Conservation (phyloP, 495 filamentous ascomycete species). For the Tuber calosporum region DNA sequence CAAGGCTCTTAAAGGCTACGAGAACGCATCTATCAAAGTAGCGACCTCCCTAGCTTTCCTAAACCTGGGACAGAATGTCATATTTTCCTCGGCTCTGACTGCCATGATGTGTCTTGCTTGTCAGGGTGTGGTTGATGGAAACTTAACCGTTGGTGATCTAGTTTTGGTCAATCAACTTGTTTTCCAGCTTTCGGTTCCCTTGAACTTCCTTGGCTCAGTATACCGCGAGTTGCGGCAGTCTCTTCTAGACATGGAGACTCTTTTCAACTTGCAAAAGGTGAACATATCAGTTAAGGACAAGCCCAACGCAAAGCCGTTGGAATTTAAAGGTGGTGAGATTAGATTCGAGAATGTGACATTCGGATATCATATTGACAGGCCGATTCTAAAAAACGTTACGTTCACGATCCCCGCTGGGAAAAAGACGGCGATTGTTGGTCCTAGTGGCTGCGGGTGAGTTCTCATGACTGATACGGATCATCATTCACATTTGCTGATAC, state of each 20-base stretch:
- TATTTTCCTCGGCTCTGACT: constrained; percentile 89
- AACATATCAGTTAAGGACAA: constrained; percentile 78
- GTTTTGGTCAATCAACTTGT: constrained; percentile 99
- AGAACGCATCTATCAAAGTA: constrained; percentile 91
- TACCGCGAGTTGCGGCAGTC: constrained; percentile 94
- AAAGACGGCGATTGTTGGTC: constrained; percentile 92
- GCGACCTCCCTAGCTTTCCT: constrained; percentile 86
- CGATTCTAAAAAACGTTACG: constrained; percentile 75
- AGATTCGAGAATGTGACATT: constrained; percentile 91
- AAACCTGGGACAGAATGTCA: constrained; percentile 97
- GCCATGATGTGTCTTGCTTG: constrained; percentile 98
- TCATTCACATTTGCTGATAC: not conserved
- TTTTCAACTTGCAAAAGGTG: constrained; percentile 98
- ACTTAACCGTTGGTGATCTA: constrained; percentile 85
- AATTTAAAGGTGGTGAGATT: constrained; percentile 77
- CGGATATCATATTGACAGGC: constrained; percentile 78
- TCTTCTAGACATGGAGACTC: constrained; percentile 92
- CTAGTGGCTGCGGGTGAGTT: constrained; percentile 71
- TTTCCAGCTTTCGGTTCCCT: constrained; percentile 90
- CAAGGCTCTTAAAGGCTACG: constrained; percentile 73
- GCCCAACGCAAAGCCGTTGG: constrained; percentile 62
- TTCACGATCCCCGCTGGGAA: constrained; percentile 90
- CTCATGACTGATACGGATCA: not conserved
- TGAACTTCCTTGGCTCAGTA: constrained; percentile 93
- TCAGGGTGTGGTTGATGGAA: constrained; percentile 72